Evolutionary conservation across 2,329 filamentous ascomycete species (phyloP), one percentile per base, ranked within the genome.

Genomic region (Cytospora piceicola): DNA sequence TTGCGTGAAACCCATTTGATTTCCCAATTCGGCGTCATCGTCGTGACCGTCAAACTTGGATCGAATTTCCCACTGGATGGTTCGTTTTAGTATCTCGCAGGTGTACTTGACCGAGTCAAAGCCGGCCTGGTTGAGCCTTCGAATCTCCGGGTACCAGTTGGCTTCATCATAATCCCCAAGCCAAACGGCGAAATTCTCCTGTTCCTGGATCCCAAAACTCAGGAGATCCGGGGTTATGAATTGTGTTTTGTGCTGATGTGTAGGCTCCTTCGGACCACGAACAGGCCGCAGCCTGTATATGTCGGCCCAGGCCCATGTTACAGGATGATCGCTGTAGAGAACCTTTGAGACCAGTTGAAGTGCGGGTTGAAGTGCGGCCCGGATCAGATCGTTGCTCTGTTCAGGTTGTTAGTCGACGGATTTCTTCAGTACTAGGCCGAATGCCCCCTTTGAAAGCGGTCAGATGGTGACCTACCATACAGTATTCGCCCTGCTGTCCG

Each of bases 321-420:
- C 32, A 8, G 67, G 64, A 34, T 66, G 67, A 4, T 68, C 52
- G 24, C 64, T 61, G 53, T 54, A 24, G 11, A 67, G 61, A 22
- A 68, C 11, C 8, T 49, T 63, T 5, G 64, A 54, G 22, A 63
- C 59, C n/a, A 68, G 8, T 29, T 66, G 67, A 12, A 68, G 60
- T 6, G 64, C 36, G 7, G 67, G 67, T 12, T 68, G 67, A 24
- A 68, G 24, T 1, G 67, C 67, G 9, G 58, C 34, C 67, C 67
- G 66, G 9, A 68, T 6, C 14, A 53, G 39, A 17, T 66, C 61
- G 14, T 66, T 54, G 11, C 34, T 49, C 64, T 66, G 51, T 22
- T 1, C 9, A 57, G 4, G 7, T 15, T 51, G 42, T 63, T 34
- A 63, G 54, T 24, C 49, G 14, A 29, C 2, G 6, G 22, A n/a